A percentile compares a stretch with the other conserved stretches of the same genome.
Evolutionary conservation across 2,329 filamentous ascomycete species (phyloP).

Genomic region (Cercospora nicotianae): DNA sequence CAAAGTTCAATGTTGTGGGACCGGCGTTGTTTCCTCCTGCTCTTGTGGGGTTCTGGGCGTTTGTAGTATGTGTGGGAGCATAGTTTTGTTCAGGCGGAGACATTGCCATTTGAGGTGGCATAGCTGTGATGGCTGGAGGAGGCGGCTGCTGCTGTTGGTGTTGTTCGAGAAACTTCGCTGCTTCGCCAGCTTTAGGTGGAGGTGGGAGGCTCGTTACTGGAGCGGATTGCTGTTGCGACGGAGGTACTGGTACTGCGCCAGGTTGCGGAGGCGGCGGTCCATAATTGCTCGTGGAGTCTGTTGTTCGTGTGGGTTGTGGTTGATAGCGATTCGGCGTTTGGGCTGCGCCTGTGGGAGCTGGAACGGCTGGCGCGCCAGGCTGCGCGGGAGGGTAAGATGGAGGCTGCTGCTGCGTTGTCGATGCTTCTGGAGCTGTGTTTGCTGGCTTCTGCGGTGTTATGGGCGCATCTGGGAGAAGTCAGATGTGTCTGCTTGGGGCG

Average conservation of each 20-base stretch:
- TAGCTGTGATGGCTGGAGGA: slow-evolving; percentile 26
- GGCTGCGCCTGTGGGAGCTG: slow-evolving; percentile 37
- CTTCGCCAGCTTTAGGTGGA: slow-evolving; percentile 43
- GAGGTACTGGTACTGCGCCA: slow-evolving; percentile 43
- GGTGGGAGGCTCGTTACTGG: slow-evolving; percentile 40
- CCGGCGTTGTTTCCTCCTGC: slow-evolving; percentile 24
- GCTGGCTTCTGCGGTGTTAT: slow-evolving; percentile 44
- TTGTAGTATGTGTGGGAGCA: slow-evolving; percentile 43
- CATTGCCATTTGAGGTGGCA: slow-evolving; percentile 45
- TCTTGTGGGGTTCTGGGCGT: slow-evolving; percentile 21
- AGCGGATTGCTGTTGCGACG: slow-evolving; percentile 31
- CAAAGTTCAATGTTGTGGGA: slow-evolving; percentile 43
- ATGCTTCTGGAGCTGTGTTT: slow-evolving; percentile 29
- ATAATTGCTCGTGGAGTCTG: slow-evolving; percentile 28
- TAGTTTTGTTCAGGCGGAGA: slow-evolving; percentile 42
- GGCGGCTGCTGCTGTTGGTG: slow-evolving; percentile 24
- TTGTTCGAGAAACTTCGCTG: slow-evolving; percentile 11
- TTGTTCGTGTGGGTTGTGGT: slow-evolving; percentile 32
- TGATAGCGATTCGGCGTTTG: slow-evolving; percentile 31
- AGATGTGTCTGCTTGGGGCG: not conserved
- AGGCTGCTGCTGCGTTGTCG: slow-evolving; percentile 26
- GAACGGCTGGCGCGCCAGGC: slow-evolving; percentile 34
- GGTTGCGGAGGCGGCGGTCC: slow-evolving; percentile 45
- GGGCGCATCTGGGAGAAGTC: slow-evolving; percentile 40
- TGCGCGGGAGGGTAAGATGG: slow-evolving; percentile 35